Conservation (phyloP, 164 flowering plant species). For the Vitis labrusca region DNA sequence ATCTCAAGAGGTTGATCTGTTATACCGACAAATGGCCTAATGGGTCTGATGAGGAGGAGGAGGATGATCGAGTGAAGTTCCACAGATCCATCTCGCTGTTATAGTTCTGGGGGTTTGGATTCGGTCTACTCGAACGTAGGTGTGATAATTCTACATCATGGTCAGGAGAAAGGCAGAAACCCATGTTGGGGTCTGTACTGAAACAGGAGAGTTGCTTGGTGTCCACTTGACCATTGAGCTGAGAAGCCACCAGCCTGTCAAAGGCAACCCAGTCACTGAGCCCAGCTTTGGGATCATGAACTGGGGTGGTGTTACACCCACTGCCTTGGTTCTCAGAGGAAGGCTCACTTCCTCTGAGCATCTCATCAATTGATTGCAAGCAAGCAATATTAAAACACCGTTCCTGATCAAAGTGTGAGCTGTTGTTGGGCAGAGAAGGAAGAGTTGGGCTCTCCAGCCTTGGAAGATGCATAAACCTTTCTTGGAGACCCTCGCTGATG, state of each 20-base stretch:
- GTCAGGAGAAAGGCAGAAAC: slow-evolving; percentile 23
- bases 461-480: slow-evolving; percentile 52
- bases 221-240: slow-evolving; percentile 51
- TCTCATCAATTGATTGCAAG: slow-evolving; percentile 24
- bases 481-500: slow-evolving; percentile 15
- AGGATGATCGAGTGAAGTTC: slow-evolving; percentile 52
- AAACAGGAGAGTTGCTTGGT: slow-evolving; percentile 37
- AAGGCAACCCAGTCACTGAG: slow-evolving; percentile 55
- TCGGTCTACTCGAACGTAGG: slow-evolving; percentile 21
- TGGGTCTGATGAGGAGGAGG: slow-evolving; percentile 59
- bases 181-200: slow-evolving; percentile 26
- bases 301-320: background rate
- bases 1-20: slow-evolving; percentile 4
- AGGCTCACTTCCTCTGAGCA: slow-evolving; percentile 16
- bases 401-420: slow-evolving; percentile 21
- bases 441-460: slow-evolving; percentile 48
- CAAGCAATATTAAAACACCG: slow-evolving; percentile 13
- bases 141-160: slow-evolving; percentile 24
- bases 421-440: slow-evolving; percentile 8
- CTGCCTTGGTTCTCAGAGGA: slow-evolving; percentile 2
- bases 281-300: slow-evolving; percentile 4
- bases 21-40: slow-evolving; percentile 55
- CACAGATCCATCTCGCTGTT: slow-evolving; percentile 50
- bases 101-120: slow-evolving; percentile 24
- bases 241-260: slow-evolving; percentile 62